These are phyloP conservation scores for Plasmodium cynomolgi DNA, from an alignment of 169 alveolate species.

Conservation along the genomic window DNA sequence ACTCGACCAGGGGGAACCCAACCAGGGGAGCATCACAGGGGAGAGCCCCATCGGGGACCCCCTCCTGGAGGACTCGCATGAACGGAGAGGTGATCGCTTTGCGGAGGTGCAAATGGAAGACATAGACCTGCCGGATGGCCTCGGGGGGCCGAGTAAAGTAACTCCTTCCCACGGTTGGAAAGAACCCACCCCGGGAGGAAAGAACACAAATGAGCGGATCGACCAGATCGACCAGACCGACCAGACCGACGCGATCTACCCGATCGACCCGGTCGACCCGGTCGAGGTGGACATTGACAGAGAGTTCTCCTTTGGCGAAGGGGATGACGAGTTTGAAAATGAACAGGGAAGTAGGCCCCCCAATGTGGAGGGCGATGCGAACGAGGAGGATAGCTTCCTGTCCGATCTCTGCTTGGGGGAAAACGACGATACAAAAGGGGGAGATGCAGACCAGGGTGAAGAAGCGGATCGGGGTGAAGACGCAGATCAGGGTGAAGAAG, in stretches of 20 bases:
- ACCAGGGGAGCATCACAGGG: not conserved
- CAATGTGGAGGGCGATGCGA: not conserved
- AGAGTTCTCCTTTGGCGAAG: conserved; percentile 26
- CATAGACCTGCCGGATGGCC: not conserved
- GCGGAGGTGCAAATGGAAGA: not conserved
- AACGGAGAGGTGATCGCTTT: not conserved
- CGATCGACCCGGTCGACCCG: not conserved
- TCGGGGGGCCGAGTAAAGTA: not conserved
- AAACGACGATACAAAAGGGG: not conserved
- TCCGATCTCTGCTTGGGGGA: not conserved
- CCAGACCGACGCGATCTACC: not conserved
- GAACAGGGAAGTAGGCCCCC: not conserved
- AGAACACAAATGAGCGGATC: not conserved
- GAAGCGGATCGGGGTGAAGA: not conserved
- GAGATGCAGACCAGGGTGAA: not conserved
- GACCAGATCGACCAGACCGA: not conserved
- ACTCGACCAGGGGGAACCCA: no score
- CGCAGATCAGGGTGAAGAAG: no score
- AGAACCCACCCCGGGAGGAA: not conserved
- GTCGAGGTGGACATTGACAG: conserved; percentile 11
- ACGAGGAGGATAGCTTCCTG: not conserved
- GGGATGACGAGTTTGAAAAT: not conserved
- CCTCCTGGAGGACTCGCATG: not conserved
- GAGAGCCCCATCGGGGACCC: not conserved
- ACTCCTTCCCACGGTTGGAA: not conserved